Evolutionary conservation across 192 early-diverging fungal species (phyloP).

Genomic region (Linnemannia elongata): DNA sequence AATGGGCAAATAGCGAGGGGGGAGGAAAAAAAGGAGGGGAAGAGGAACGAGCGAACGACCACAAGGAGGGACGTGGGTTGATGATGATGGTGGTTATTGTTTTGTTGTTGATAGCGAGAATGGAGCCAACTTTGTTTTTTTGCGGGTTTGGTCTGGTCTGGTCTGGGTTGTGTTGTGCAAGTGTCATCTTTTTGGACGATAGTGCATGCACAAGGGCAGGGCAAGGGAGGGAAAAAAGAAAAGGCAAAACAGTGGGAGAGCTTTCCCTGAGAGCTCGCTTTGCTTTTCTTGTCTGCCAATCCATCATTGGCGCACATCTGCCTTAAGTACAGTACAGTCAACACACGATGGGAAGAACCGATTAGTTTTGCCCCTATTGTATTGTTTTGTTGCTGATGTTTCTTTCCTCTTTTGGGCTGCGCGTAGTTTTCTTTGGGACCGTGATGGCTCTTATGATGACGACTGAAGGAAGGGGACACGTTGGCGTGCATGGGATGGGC

Average conservation of each 20-base stretch:
- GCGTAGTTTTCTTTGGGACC: background rate
- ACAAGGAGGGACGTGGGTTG: background rate
- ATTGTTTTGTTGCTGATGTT: background rate
- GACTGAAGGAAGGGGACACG: background rate
- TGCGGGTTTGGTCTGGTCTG: too few species aligned
- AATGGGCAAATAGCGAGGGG: too few species aligned
- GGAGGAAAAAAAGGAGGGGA: background rate
- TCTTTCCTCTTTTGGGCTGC: background rate
- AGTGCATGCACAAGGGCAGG: background rate
- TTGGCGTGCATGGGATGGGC: background rate
- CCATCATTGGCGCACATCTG: background rate
- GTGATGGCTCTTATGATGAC: background rate
- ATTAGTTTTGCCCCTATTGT: background rate
- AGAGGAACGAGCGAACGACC: background rate
- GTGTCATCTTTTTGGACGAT: background rate
- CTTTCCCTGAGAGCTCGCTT: too few species aligned
- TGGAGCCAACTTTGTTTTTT: background rate
- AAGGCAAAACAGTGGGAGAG: too few species aligned
- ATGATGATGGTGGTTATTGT: background rate
- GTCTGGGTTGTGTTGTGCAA: background rate
- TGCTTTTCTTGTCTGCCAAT: too few species aligned
- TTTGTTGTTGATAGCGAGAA: background rate
- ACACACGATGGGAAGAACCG: background rate
- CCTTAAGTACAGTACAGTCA: background rate
- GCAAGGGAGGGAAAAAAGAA: background rate